A percentile compares a stretch with the other conserved stretches of the same genome.
Conservation (phyloP, 1,139 yeast genomes). For the Suhomyces chickasaworum region DNA sequence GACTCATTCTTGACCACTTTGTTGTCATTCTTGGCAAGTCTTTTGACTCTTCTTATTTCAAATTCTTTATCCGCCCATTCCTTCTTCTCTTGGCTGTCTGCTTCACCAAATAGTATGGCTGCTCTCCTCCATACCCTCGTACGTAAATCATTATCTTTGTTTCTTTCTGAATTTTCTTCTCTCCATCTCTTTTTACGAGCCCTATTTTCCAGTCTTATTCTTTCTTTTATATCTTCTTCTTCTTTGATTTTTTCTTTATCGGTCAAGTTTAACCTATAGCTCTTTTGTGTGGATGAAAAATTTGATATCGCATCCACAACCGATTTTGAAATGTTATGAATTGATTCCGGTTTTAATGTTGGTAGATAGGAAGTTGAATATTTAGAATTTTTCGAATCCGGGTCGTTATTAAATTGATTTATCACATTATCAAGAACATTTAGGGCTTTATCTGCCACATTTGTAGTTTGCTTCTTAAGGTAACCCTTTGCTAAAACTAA, state of each 20-base stretch:
- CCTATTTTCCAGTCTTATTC: constrained; percentile 68
- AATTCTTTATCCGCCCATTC: constrained; percentile 81
- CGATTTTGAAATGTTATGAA: constrained; percentile 33
- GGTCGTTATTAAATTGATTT: constrained; percentile 21
- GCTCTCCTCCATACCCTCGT: constrained; percentile 79
- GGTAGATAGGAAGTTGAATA: constrained; percentile 7
- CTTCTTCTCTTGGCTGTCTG: constrained; percentile 53
- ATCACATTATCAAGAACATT: constrained; percentile 31
- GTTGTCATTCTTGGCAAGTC: constrained; percentile 42
- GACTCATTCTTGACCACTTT: constrained; percentile 11
- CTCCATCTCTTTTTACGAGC: constrained; percentile 93
- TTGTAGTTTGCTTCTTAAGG: constrained; percentile 23
- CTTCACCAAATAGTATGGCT: constrained; percentile 61
- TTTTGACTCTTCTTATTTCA: constrained; percentile 59
- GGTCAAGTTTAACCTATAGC: constrained; percentile 19
- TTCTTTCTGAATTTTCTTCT: constrained; percentile 75
- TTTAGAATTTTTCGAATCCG: constrained; percentile 1
- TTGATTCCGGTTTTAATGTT: constrained; percentile 21
- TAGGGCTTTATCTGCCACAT: constrained; percentile 23
- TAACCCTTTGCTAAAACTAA: constrained; percentile 43
- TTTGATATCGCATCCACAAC: constrained; percentile 35
- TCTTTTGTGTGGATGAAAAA: constrained; percentile 23
- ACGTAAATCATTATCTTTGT: constrained; percentile 84
- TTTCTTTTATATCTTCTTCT: constrained; percentile 53
- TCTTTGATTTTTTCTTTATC: constrained; percentile 30